Evolutionary conservation across 495 filamentous ascomycete genomes (phyloP).

Genomic region (Rostrohypoxylon terebratum): DNA sequence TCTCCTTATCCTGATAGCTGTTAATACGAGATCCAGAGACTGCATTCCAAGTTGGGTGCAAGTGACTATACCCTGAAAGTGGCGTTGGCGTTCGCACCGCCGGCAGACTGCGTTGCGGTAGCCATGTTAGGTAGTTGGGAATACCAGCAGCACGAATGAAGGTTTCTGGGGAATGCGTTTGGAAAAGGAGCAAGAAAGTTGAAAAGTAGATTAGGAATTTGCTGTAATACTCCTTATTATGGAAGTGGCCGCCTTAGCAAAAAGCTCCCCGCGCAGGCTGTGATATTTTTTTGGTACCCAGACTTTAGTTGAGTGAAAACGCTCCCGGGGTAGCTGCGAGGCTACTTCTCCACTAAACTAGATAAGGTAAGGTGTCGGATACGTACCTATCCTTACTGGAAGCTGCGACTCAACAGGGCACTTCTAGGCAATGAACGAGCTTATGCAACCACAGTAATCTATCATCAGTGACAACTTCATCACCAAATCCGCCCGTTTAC

Average conservation of each 20-base stretch:
- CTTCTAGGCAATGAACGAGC: constrained; percentile 47
- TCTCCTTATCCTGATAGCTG: constrained; percentile 86
- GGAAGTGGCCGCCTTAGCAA: constrained; percentile 15
- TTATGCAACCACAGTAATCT: constrained; percentile 45
- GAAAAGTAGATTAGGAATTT: neutral
- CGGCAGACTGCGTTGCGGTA: constrained; percentile 65
- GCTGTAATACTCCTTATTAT: constrained; percentile 5
- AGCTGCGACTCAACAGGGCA: constrained; percentile 20
- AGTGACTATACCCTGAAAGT: constrained; percentile 78
- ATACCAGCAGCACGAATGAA: neutral
- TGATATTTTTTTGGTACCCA: constrained; percentile 40
- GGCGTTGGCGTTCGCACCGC: constrained; percentile 69
- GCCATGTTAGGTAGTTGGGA: constrained; percentile 71
- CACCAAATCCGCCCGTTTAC: constrained; percentile 17
- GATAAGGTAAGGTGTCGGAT: constrained; percentile 14
- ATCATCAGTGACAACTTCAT: constrained; percentile 31
- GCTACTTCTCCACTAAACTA: constrained; percentile 34
- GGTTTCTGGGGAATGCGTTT: neutral
- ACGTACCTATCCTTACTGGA: constrained; percentile 20
- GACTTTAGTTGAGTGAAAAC: constrained; percentile 25
- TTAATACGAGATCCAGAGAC: constrained; percentile 56
- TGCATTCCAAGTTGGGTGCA: constrained; percentile 14
- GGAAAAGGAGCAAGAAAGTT: neutral
- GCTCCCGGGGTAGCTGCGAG: constrained; percentile 48
- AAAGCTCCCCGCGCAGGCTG: constrained; percentile 36